Base-by-base conservation (phyloP, 2,329 filamentous ascomycete genomes). In the Diaporthe eres region DNA sequence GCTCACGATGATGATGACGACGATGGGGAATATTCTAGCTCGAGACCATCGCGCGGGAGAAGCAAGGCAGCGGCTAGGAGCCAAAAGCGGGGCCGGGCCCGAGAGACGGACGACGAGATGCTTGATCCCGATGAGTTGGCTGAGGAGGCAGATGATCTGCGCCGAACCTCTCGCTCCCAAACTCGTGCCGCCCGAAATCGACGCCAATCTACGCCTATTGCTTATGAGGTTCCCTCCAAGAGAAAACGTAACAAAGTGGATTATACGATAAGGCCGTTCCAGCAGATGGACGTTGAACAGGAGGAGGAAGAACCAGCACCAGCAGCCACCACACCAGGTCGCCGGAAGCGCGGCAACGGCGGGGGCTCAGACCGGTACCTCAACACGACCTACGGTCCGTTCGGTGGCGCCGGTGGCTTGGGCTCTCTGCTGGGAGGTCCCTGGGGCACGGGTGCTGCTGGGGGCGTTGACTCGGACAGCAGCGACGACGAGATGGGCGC, bases 381-480 rank as follows among this genome's bases (percentile, higher is more conserved):
- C 44, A 96, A 98, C 84, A 95, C 95, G 31, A 98, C 95, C 0
- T 95, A 93, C 82, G 97, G 97, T 12, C 97, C 97, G 3, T 98
- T 99, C 84, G 97, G 95, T 75, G 95, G 97, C 57, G 94, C 94
- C 61, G 92, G 93, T 58, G 94, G 94, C 49, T 90, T 89, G 57
- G 90, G 92, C 44, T 91, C 95, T 22, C 88, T 97, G 17, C 90
- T 96, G 74, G 92, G 88, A 77, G 95, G 94, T 1, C 93, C 94
- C 7, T 94, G 93, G 87, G 94, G 93, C 74, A 91, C 91, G 58
- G 93, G 91, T 17, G 94, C 94, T 31, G 73, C 70, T 51, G 95
- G 93, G 39, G 94, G 94, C 72, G 94, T 92, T 12, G 97, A 98
- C 80, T 98, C 96, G 8, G 97, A 99, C 82, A 98, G 95, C 83